Conservation (phyloP, 1,284 basidiomycete genomes). For the Fomitopsis betulina region DNA sequence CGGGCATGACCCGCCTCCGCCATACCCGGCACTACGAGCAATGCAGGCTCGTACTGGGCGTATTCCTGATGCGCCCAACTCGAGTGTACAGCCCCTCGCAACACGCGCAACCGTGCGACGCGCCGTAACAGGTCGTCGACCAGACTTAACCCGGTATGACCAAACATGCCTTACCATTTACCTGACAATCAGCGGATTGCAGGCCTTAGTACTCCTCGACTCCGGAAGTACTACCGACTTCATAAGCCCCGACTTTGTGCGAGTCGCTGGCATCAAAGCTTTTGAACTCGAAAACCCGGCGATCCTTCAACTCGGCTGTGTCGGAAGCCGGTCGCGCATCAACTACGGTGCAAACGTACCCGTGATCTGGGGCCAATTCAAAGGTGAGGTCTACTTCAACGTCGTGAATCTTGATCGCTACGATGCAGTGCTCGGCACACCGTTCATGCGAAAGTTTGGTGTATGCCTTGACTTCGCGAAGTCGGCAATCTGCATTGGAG, state of each 20-base stretch:
- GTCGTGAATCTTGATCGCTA: slow-evolving; percentile 25
- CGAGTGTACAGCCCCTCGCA: neutral
- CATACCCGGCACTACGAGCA: neutral
- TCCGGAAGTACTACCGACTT: slow-evolving; percentile 15
- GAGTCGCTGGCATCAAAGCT: slow-evolving; percentile 3
- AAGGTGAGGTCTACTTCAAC: slow-evolving; percentile 23
- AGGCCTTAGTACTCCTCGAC: slow-evolving; percentile 19
- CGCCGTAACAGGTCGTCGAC: neutral
- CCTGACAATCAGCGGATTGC: slow-evolving; percentile 13
- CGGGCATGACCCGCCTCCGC: neutral
- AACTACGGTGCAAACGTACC: neutral
- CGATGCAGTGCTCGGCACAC: slow-evolving; percentile 24
- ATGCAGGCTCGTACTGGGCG: neutral
- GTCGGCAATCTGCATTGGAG: slow-evolving; percentile 10
- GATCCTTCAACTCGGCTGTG: too few species aligned
- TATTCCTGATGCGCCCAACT: neutral
- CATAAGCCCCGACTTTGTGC: slow-evolving; percentile 1
- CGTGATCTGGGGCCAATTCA: slow-evolving; percentile 25
- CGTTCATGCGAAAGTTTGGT: slow-evolving; percentile 21
- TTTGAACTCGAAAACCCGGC: slow-evolving; percentile 6
- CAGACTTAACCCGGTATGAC: neutral
- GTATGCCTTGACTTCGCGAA: slow-evolving; percentile 2
- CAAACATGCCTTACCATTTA: neutral
- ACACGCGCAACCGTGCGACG: neutral
- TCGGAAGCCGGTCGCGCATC: neutral